These are phyloP conservation scores for Clarireedia paspali DNA, from an alignment of 2,329 filamentous ascomycete genomes.

Conservation along the genomic window DNA sequence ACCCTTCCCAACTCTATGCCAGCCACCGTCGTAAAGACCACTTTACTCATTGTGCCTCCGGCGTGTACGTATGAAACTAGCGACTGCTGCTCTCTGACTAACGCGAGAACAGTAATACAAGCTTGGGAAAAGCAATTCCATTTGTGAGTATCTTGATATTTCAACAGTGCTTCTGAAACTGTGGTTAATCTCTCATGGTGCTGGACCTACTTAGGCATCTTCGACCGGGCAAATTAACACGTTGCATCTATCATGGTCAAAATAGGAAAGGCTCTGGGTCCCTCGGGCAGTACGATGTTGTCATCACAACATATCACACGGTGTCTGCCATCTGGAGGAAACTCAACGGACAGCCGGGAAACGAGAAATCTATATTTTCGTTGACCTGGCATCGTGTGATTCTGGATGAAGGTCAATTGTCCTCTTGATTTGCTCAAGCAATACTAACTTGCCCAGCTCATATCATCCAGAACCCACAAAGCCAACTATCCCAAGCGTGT, in stretches of 20 bases:
- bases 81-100: neutral
- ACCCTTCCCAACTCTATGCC: neutral
- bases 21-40: slow-evolving; percentile 4
- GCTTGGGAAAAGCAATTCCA: slow-evolving; percentile 14
- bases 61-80: slow-evolving; percentile 5
- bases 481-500: slow-evolving; percentile 37
- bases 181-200: neutral
- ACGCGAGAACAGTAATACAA: slow-evolving; percentile 10
- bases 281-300: slow-evolving; percentile 29
- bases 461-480: slow-evolving; percentile 41
- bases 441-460: slow-evolving; percentile 34
- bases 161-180: no score
- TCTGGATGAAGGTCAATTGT: slow-evolving; percentile 36
- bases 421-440: neutral
- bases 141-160: slow-evolving; percentile 6
- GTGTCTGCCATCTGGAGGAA: slow-evolving; percentile 29
- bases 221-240: neutral
- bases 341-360: neutral
- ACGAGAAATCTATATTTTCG: slow-evolving; percentile 24
- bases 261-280: neutral
- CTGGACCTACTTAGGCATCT: slow-evolving; percentile 10
- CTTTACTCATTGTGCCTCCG: slow-evolving; percentile 15
- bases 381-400: slow-evolving; percentile 37
- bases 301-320: slow-evolving; percentile 42
- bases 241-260: slow-evolving; percentile 12